A percentile compares a stretch with the other conserved stretches of the same genome.
Conservation (phyloP, 371 early-diverging fungal species). For the Basidiobolus meristosporus region DNA sequence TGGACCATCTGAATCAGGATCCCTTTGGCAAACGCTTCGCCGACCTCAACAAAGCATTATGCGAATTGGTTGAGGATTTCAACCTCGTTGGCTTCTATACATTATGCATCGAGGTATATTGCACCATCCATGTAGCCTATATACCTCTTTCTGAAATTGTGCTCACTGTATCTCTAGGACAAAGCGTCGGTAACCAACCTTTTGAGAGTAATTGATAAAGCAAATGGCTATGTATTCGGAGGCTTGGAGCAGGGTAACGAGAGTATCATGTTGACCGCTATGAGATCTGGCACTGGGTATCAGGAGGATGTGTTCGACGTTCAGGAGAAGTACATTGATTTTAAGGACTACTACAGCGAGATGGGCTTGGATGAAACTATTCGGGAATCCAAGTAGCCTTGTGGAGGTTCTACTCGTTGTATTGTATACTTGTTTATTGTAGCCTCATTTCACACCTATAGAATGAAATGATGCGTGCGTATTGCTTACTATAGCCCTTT, state of each 20-base stretch:
- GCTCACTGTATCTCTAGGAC: slow-evolving; percentile 57
- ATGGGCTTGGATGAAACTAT: slow-evolving; percentile 3
- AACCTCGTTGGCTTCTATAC: slow-evolving; percentile 79
- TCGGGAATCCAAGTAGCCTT: not conserved
- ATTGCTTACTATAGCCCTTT: no score
- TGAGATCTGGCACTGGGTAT: slow-evolving; percentile 17
- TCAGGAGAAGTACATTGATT: slow-evolving; percentile 34
- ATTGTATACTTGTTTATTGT: no score
- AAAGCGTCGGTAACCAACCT: slow-evolving; percentile 62
- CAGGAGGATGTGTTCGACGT: slow-evolving; percentile 29
- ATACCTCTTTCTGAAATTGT: no score
- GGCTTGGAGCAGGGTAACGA: slow-evolving; percentile 65
- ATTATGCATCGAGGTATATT: slow-evolving; percentile 42
- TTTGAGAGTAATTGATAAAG: slow-evolving; percentile 68
- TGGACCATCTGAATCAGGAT: slow-evolving; percentile 51
- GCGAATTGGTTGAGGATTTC: slow-evolving; percentile 80
- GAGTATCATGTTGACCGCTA: slow-evolving; percentile 44
- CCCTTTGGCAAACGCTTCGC: slow-evolving; percentile 41
- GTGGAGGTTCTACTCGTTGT: no score
- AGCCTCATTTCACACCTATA: no score
- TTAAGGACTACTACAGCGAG: slow-evolving; percentile 1
- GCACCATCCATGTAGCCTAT: not conserved
- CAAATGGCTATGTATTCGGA: slow-evolving; percentile 82
- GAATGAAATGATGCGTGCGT: no score
- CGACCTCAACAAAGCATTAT: slow-evolving; percentile 59